These are phyloP conservation scores for Lithospermum erythrorhizon DNA, from an alignment of 257 asterid genomes.

Conservation along the genomic window DNA sequence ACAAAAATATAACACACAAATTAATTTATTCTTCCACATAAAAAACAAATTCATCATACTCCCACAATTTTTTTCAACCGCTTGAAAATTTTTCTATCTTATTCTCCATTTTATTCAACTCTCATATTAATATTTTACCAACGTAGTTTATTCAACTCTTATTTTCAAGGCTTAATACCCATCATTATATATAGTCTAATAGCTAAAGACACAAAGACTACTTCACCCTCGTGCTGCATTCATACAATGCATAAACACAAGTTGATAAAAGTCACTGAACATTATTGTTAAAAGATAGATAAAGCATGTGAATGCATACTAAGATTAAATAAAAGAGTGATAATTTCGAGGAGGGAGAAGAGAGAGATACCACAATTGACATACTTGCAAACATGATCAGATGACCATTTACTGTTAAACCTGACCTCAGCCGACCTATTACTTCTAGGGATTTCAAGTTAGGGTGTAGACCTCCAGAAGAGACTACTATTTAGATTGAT, in stretches of 20 bases:
- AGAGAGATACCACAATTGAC: background rate
- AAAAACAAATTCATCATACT: no score
- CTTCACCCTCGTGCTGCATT: background rate
- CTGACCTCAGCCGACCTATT: slow-evolving; percentile 27
- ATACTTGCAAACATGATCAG: no score
- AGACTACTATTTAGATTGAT: background rate
- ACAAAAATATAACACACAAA: no score
- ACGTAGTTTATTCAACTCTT: no score
- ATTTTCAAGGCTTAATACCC: no score
- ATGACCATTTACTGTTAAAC: slow-evolving; percentile 9
- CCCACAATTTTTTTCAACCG: no score
- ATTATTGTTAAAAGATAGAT: background rate
- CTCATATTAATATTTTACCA: no score
- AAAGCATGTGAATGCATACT: background rate
- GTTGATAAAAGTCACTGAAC: background rate
- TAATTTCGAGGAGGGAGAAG: slow-evolving; percentile 1
- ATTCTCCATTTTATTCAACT: no score
- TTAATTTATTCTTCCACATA: no score
- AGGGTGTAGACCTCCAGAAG: slow-evolving; percentile 3
- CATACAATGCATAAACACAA: background rate
- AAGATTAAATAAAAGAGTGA: background rate
- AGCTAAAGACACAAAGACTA: background rate
- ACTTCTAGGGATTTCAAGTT: background rate
- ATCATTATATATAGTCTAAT: no score
- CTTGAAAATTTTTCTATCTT: no score